Base-by-base conservation (phyloP, 23 red algal genomes). In the Gracilaria vermiculophylla region DNA sequence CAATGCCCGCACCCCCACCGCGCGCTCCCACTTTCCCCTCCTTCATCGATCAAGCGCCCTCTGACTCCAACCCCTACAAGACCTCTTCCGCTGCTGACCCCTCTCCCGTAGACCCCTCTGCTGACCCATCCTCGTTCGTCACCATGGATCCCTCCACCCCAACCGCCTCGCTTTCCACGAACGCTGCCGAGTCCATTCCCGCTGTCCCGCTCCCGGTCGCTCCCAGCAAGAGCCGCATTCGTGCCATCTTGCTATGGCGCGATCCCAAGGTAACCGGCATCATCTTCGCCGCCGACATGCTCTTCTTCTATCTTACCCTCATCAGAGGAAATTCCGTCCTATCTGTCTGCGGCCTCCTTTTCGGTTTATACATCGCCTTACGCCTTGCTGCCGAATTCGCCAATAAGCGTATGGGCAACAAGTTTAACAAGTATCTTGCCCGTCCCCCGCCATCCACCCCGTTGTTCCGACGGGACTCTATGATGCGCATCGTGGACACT, bases 271-370 rank as follows among this genome's bases (percentile, higher is more conserved):
- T 81, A 15, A 69, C 75, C 15, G 75, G 39, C 28, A 33, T 80
- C 58, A 62, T 81, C 58, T 53, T 91, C 21, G 75, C 47, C 41
- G 45, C 61, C 34, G 48, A 62, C 32, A 70, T 69, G 54, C 51
- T 81, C 23, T 91, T 91, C 74, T 91, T 81, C 76, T 91, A 91
- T 75, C 64, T 91, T 36, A 91, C 87, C 27, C 44, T 91, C 35
- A 57, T 64, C 29, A n/a, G 87, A 6, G 87, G 87, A 11, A 40
- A 69, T n/a, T 80, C 73, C 37, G 87, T 91, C 1, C 35, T 91
- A 19, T 80, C 73, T n/a, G 87, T 91, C 10, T 50, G 34, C 45
- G 87, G 87, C n/a, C 64, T 72, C 14, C 47, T 80, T 20, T 91
- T 53, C 21, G 87, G 43, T 28, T n/a, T 56, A 24, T 91, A 91